Conservation (phyloP, 305 asterid genomes). For the Withania somnifera region DNA sequence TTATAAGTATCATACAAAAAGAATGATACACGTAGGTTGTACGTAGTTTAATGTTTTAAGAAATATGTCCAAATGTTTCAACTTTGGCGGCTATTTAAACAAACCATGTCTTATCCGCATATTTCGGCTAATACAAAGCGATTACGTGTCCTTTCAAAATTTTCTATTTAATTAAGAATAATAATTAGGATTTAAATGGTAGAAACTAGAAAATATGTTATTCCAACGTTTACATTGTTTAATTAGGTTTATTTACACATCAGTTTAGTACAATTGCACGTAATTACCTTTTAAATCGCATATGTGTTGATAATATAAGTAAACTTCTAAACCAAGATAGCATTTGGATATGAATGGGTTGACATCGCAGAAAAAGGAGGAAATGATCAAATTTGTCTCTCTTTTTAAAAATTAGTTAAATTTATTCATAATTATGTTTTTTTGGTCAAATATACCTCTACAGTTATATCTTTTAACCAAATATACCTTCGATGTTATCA, state of each 20-base stretch:
- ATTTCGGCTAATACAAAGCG: constrained; percentile 16
- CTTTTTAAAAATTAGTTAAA: no score
- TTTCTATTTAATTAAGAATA: background rate
- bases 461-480: no score
- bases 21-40: no score
- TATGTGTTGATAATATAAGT: background rate
- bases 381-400: no score
- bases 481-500: no score
- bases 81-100: constrained; percentile 28
- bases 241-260: background rate
- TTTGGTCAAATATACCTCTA: no score
- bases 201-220: background rate
- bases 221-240: background rate
- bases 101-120: constrained; percentile 19
- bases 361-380: no score
- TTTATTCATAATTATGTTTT: no score
- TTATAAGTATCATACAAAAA: no score
- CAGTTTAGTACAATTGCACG: background rate
- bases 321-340: no score
- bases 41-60: background rate
- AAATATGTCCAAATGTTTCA: background rate
- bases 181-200: background rate
- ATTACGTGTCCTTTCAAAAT: background rate
- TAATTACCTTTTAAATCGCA: background rate
- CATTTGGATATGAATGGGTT: no score